Percentiles rank a stretch among this genome's conserved stretches.
phyloP scores from a whole-genome alignment of 2,329 filamentous ascomycete genomes.

The Cercospora beticola region DNA sequence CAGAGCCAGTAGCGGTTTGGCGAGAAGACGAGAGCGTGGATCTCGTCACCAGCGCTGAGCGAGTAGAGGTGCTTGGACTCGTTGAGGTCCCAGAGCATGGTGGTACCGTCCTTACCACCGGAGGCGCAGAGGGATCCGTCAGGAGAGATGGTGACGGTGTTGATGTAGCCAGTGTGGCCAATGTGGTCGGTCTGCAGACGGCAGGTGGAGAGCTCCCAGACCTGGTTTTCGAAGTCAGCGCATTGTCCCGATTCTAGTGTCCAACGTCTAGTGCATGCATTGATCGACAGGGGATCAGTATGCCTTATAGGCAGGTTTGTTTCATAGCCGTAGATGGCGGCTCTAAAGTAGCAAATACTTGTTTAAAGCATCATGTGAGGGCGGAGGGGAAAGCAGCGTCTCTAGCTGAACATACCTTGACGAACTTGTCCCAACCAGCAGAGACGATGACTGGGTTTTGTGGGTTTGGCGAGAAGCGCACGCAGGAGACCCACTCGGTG shows the following conservation, averaged over 20 bases:
- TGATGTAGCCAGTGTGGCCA: slow-evolving; percentile 99
- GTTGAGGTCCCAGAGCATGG: slow-evolving; percentile 99
- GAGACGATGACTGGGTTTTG: slow-evolving; percentile 99
- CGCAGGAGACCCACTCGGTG: slow-evolving; percentile 99
- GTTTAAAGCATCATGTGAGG: slow-evolving; percentile 79
- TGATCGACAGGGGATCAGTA: slow-evolving; percentile 61
- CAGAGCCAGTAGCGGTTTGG: slow-evolving; percentile 99
- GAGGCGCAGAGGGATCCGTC: slow-evolving; percentile 98
- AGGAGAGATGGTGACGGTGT: slow-evolving; percentile 99
- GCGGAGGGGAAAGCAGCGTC: slow-evolving; percentile 19
- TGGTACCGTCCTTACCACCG: slow-evolving; percentile 99
- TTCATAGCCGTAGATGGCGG: slow-evolving; percentile 79
- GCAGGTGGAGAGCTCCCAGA: slow-evolving; percentile 99
- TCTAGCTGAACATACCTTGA: slow-evolving; percentile 75
- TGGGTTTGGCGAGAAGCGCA: slow-evolving; percentile 99
- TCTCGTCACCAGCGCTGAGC: slow-evolving; percentile 98
- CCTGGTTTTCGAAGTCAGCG: slow-evolving; percentile 54
- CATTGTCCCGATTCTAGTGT: neutral
- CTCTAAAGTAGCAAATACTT: slow-evolving; percentile 99
- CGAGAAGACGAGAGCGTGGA: slow-evolving; percentile 99
- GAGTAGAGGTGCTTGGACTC: slow-evolving; percentile 99
- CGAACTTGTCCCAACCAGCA: slow-evolving; percentile 98
- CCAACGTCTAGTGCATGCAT: neutral
- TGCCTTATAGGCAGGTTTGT: slow-evolving; percentile 75
- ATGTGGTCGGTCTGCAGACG: slow-evolving; percentile 99